Evolutionary conservation across 2,329 filamentous ascomycete species (phyloP).

Genomic region (Penicillium rolfsii): DNA sequence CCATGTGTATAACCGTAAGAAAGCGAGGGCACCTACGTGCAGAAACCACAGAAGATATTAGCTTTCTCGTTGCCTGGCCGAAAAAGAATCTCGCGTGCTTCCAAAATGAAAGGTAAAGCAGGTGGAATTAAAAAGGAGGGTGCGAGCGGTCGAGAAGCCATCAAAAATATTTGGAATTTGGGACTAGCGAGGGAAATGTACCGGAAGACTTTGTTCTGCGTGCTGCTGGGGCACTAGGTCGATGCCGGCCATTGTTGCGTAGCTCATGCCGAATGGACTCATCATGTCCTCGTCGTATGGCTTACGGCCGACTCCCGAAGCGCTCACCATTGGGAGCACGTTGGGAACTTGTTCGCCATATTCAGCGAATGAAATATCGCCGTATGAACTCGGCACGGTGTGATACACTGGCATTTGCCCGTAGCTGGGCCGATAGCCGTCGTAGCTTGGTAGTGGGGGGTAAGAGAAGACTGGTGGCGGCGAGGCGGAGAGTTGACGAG

Average conservation of each 20-base stretch:
- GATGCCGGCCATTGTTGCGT: conserved; percentile 61
- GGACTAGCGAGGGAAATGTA: conserved; percentile 45
- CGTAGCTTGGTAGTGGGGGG: conserved; percentile 51
- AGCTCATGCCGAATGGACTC: conserved; percentile 64
- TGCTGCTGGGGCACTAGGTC: conserved; percentile 50
- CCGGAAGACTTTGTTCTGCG: conserved; percentile 45
- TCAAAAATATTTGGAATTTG: background rate
- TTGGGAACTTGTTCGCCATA: conserved; percentile 48
- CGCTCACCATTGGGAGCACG: conserved; percentile 50
- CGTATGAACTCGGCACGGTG: conserved; percentile 37
- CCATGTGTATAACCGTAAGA: conserved; percentile 43
- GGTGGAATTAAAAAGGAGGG: background rate
- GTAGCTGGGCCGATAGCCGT: conserved; percentile 47
- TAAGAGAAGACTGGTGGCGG: conserved; percentile 61
- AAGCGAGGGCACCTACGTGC: conserved; percentile 30
- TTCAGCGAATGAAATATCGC: conserved; percentile 39
- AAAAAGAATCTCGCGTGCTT: conserved; percentile 14
- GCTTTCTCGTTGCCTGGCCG: conserved; percentile 16
- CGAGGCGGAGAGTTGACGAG: conserved; percentile 62
- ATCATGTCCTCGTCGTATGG: conserved; percentile 59
- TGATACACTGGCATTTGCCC: conserved; percentile 42
- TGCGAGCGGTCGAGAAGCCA: background rate
- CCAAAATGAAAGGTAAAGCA: conserved; percentile 8
- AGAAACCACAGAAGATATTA: conserved; percentile 25
- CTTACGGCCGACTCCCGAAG: conserved; percentile 54